These are phyloP conservation scores for Pythium inflatum DNA, from an alignment of 352 stramenopile species.

Conservation along the genomic window DNA sequence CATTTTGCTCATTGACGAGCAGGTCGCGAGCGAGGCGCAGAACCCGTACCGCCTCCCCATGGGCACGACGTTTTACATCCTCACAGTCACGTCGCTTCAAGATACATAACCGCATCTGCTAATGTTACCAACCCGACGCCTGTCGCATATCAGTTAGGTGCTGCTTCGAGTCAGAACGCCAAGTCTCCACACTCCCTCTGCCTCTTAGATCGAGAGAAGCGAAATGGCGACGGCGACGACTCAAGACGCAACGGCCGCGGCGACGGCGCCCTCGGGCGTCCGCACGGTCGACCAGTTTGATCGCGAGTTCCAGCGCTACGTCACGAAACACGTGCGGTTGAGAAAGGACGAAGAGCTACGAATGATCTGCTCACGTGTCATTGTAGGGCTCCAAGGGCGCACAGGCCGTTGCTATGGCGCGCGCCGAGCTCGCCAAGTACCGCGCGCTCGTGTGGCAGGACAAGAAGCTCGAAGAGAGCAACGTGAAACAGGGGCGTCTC, in stretches of 20 bases:
- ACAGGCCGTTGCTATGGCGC: constrained; percentile 74
- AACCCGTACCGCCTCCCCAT: constrained; percentile 82
- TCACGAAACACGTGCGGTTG: constrained; percentile 69
- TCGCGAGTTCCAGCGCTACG: constrained; percentile 86
- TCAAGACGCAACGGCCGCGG: neutral
- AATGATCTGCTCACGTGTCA: neutral
- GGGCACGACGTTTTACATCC: constrained; percentile 84
- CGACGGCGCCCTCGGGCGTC: neutral
- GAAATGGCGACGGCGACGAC: constrained; percentile 8
- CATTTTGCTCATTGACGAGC: constrained; percentile 89
- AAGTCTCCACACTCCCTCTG: neutral
- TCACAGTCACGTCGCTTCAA: constrained; percentile 84
- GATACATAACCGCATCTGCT: constrained; percentile 54
- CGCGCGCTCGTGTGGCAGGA: constrained; percentile 80
- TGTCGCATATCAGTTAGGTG: constrained; percentile 17
- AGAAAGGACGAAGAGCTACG: neutral
- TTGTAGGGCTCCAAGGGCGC: constrained; percentile 63
- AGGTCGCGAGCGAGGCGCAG: constrained; percentile 74
- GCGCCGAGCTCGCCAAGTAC: constrained; percentile 81
- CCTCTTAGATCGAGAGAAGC: too few species aligned
- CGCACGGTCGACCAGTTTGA: constrained; percentile 78
- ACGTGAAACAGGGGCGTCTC: constrained; percentile 68
- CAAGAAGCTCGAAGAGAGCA: constrained; percentile 81
- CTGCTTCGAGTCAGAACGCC: neutral
- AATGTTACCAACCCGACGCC: constrained; percentile 19